phyloP scores from a whole-genome alignment of 352 stramenopile genomes.

The Phytophthora sp. region DNA sequence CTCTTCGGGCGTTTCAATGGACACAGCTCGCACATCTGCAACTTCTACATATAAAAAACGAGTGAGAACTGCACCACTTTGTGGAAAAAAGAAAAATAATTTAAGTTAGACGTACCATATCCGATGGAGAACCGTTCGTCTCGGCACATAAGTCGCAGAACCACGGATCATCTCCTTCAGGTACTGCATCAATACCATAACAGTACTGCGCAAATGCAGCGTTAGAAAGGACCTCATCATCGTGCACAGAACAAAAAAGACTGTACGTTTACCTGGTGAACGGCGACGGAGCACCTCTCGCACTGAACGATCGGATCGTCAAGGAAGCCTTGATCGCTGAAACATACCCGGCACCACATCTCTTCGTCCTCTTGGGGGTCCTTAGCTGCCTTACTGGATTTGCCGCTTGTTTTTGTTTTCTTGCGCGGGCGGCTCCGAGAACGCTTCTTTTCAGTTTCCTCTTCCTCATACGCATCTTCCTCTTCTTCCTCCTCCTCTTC shows the following conservation, averaged over 20 bases:
- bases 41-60: slow-evolving; percentile 2
- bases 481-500: slow-evolving; percentile 60
- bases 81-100: background rate
- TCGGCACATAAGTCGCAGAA: slow-evolving; percentile 85
- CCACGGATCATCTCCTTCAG: slow-evolving; percentile 83
- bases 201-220: slow-evolving; percentile 67
- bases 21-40: slow-evolving; percentile 81
- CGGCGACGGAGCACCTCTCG: slow-evolving; percentile 82
- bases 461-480: slow-evolving; percentile 40
- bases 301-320: slow-evolving; percentile 91
- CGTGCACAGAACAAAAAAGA: background rate
- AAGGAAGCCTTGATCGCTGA: slow-evolving; percentile 86
- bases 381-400: slow-evolving; percentile 29
- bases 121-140: slow-evolving; percentile 38
- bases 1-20: slow-evolving; percentile 66
- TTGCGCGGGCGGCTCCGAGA: slow-evolving; percentile 45
- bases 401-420: slow-evolving; percentile 33
- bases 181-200: slow-evolving; percentile 84
- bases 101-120: slow-evolving; percentile 48
- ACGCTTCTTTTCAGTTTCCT: slow-evolving; percentile 44
- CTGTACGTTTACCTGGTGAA: slow-evolving; percentile 70
- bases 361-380: slow-evolving; percentile 72
- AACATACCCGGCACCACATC: slow-evolving; percentile 91
- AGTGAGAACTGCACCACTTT: background rate
- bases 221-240: background rate